phyloP scores from a whole-genome alignment of 73 alveolate genomes.

The Breviolum minutum region DNA sequence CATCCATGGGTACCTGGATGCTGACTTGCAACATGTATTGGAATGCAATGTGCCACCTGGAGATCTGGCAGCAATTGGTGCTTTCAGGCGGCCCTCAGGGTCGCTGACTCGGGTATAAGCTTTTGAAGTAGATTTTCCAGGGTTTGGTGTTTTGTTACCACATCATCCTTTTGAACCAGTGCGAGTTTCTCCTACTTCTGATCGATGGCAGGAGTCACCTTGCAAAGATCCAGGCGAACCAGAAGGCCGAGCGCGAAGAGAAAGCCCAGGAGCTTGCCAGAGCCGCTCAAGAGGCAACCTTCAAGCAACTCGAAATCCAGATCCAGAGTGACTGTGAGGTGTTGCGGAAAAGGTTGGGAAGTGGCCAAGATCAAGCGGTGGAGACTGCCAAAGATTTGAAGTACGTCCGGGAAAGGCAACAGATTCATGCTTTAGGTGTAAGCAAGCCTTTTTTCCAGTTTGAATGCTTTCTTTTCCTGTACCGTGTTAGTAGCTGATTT shows the following conservation, averaged over 20 bases:
- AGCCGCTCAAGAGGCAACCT: background rate
- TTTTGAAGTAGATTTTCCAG: no score
- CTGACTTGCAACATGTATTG: background rate
- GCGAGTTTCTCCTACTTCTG: background rate
- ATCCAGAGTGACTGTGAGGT: background rate
- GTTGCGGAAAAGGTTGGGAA: background rate
- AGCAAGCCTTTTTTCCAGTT: no score
- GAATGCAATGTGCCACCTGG: background rate
- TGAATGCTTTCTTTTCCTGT: no score
- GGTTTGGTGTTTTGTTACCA: no score
- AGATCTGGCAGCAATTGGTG: background rate
- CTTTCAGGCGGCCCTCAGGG: slow-evolving; percentile 50
- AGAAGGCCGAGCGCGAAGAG: background rate
- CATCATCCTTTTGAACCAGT: no score
- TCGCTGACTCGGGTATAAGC: background rate
- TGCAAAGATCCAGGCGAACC: background rate
- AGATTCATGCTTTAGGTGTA: background rate
- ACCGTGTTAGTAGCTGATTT: no score
- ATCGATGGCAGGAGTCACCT: background rate
- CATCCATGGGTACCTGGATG: background rate
- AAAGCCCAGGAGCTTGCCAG: background rate
- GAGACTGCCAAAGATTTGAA: slow-evolving; percentile 17
- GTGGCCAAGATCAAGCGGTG: background rate
- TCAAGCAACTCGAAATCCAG: background rate
- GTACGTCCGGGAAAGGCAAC: background rate